Conservation (phyloP, 2,329 filamentous ascomycete genomes). For the Ceratocystis cubensis region DNA sequence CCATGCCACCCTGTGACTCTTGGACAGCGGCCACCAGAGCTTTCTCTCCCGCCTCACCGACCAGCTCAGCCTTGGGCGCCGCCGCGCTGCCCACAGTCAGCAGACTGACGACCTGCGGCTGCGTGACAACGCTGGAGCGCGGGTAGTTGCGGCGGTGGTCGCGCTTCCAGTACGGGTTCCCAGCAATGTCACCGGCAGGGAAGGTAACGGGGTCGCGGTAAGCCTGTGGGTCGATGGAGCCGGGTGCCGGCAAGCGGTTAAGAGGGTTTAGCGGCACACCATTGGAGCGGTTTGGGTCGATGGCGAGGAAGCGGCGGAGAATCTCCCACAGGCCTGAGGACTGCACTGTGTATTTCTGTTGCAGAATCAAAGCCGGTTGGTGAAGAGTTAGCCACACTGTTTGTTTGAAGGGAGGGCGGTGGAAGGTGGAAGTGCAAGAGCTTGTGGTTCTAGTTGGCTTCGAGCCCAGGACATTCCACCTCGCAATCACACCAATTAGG, state of each 20-base stretch:
- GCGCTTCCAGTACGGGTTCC: conserved; percentile 61
- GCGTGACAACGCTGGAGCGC: conserved; percentile 62
- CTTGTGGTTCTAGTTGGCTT: conserved; percentile 21
- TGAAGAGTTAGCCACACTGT: neutral
- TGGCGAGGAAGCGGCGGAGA: conserved; percentile 62
- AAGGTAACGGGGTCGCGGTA: conserved; percentile 43
- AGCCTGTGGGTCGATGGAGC: conserved; percentile 31
- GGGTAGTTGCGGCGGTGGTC: conserved; percentile 77
- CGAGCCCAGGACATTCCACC: conserved; percentile 6
- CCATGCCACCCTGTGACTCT: conserved; percentile 58
- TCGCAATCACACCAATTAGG: neutral
- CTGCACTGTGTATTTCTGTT: conserved; percentile 89
- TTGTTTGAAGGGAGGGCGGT: neutral
- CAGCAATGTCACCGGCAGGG: conserved; percentile 31
- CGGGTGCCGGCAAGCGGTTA: conserved; percentile 66
- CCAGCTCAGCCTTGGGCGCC: conserved; percentile 67
- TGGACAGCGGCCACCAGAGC: conserved; percentile 62
- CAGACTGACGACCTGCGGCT: conserved; percentile 75
- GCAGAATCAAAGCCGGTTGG: neutral
- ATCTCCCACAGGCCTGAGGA: conserved; percentile 79
- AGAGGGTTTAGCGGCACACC: conserved; percentile 87
- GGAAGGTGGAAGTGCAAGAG: neutral
- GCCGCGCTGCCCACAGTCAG: conserved; percentile 73
- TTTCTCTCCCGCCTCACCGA: conserved; percentile 50
- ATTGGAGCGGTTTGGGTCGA: conserved; percentile 80